A percentile compares a stretch with the other conserved stretches of the same genome.
phyloP scores from a whole-genome alignment of 176 grass and related monocot genomes.

The Oryza coarctata region DNA sequence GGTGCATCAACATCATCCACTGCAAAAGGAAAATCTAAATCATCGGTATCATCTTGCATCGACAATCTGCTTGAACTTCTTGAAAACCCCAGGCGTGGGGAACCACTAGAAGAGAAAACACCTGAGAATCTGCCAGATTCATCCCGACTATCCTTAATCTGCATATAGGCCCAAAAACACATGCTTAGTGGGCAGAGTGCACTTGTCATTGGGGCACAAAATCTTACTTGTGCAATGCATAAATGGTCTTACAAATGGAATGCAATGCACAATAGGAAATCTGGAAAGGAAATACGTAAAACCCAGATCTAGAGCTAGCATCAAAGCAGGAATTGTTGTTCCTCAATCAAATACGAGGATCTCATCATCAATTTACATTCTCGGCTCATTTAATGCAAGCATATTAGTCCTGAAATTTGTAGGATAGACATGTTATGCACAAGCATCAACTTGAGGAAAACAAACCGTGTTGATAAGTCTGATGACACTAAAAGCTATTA shows the following conservation, averaged over 20 bases:
- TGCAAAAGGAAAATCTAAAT: constrained; percentile 88
- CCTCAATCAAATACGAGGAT: not conserved
- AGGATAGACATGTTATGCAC: not conserved
- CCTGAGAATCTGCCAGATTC: constrained; percentile 96
- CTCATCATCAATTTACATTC: not conserved
- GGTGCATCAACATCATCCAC: constrained; percentile 92
- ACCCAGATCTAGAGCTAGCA: not conserved
- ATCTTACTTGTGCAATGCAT: not conserved
- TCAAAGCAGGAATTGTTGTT: not conserved
- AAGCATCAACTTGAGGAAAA: not conserved
- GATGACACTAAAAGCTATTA: not conserved
- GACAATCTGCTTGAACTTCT: constrained; percentile 92
- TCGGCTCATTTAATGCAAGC: not conserved
- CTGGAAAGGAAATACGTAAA: not conserved
- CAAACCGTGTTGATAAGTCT: not conserved
- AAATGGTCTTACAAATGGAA: not conserved
- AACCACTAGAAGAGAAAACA: constrained; percentile 66
- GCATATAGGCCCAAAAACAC: constrained; percentile 22
- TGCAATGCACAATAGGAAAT: not conserved
- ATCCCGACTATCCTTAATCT: constrained; percentile 79
- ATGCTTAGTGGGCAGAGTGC: not conserved
- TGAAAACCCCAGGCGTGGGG: constrained; percentile 67
- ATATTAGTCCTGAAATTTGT: not conserved
- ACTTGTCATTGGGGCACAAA: constrained; percentile 27
- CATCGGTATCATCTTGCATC: constrained; percentile 75